phyloP scores from a whole-genome alignment of 371 early-diverging fungal genomes.

The Batkoa obscura region DNA sequence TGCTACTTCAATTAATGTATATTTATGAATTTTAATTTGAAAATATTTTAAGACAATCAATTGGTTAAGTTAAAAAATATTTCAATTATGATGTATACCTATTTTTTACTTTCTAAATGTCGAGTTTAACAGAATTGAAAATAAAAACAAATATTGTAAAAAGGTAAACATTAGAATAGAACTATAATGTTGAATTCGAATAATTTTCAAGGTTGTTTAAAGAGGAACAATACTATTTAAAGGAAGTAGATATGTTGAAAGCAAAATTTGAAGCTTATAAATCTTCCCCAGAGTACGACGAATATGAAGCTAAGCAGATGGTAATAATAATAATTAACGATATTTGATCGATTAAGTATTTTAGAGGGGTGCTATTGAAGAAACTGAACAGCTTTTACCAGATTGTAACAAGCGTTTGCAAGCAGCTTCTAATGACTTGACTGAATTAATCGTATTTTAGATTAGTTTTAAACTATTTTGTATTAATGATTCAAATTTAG shows the following conservation, averaged over 20 bases:
- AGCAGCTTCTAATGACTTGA: background rate
- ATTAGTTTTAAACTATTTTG: background rate
- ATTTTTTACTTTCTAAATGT: background rate
- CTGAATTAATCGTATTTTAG: background rate
- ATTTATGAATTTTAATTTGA: too few relatives aligned
- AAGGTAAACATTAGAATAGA: background rate
- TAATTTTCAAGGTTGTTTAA: background rate
- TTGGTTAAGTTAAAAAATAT: too few relatives aligned
- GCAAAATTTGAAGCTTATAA: slow-evolving; percentile 1
- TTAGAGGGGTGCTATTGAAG: slow-evolving; percentile 1
- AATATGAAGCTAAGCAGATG: slow-evolving; percentile 5
- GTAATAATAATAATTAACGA: background rate
- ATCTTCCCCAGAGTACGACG: background rate
- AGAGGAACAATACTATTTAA: slow-evolving; percentile 5
- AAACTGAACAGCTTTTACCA: slow-evolving; percentile 2
- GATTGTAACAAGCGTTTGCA: background rate
- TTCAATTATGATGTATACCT: too few relatives aligned
- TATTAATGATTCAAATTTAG: background rate
- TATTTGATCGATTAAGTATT: background rate
- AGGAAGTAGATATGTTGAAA: background rate
- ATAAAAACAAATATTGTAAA: slow-evolving; percentile 5
- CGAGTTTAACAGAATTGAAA: background rate
- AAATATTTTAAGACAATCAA: too few relatives aligned
- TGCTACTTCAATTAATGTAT: too few relatives aligned
- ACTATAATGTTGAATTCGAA: background rate